phyloP scores from a whole-genome alignment of 495 filamentous ascomycete genomes.

The Sphaerosporella brunnea region DNA sequence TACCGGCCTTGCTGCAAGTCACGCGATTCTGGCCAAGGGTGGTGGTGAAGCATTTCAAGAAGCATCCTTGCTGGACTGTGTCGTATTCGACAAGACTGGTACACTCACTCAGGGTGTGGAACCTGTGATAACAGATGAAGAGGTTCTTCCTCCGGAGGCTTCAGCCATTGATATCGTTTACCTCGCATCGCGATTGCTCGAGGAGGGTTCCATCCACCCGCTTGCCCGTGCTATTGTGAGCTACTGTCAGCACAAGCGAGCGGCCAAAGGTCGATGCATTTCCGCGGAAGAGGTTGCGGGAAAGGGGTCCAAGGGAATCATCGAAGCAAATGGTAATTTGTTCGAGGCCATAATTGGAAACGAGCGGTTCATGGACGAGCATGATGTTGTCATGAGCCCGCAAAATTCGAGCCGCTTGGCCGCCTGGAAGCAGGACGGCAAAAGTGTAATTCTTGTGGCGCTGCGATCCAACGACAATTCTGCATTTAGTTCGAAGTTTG shows the following conservation, averaged over 20 bases:
- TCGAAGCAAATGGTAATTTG: slow-evolving; percentile 28
- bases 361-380: slow-evolving; percentile 48
- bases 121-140: slow-evolving; percentile 56
- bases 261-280: slow-evolving; percentile 27
- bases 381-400: slow-evolving; percentile 23
- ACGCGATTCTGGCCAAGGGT: slow-evolving; percentile 87
- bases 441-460: slow-evolving; percentile 55
- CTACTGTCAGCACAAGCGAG: slow-evolving; percentile 38
- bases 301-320: slow-evolving; percentile 59
- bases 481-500: slow-evolving; percentile 8
- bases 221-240: slow-evolving; percentile 64
- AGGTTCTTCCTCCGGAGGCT: slow-evolving; percentile 33
- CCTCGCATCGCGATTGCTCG: slow-evolving; percentile 44
- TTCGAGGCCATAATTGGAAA: slow-evolving; percentile 70
- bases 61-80: slow-evolving; percentile 64
- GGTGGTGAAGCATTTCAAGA: slow-evolving; percentile 93
- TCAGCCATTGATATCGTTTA: slow-evolving; percentile 25
- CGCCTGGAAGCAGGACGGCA: slow-evolving; percentile 51
- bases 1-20: slow-evolving; percentile 65
- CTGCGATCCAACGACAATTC: slow-evolving; percentile 26
- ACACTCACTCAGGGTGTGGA: slow-evolving; percentile 77
- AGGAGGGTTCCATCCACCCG: slow-evolving; percentile 74
- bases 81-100: slow-evolving; percentile 94
- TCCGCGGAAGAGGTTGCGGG: slow-evolving; percentile 61
- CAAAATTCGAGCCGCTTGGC: slow-evolving; percentile 34